Base-by-base conservation (phyloP, 306 rosid genomes). In the Acacia confusa region DNA sequence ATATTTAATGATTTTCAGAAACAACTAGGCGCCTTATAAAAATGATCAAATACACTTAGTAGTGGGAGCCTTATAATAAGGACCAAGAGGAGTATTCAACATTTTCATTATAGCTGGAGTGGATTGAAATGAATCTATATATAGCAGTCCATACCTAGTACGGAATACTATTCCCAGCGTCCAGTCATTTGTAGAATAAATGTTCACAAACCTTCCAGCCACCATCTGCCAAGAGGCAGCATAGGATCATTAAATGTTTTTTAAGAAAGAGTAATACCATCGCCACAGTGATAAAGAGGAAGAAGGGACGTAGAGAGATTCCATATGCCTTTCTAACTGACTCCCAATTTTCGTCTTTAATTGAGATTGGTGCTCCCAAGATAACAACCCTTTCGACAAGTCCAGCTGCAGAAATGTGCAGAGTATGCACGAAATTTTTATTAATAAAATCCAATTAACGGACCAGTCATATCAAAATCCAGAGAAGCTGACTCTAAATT, bases 161-260 rank as follows among this genome's bases (percentile, higher is more conserved):
- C 96, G 92, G 65, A 80, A 89, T 79, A 86, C 57, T 78, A 91
- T 7, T 70, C 93, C 95, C 41, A 91, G 90, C 16, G 85, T 89
- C 93, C 96, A 89, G 40, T 91, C 96, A 77, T 79, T 84, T 25
- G 86, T 70, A 58, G 92, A 82, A 81, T 88, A 92, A 81, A 82
- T 89, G 61, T 89, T 91, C 74, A 92, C 88, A 87, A 92, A 92
- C 80, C 96, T 92, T 80, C 96, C 94, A 2, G 92, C 92, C 72
- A 88, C 96, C 86, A 89, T 88, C 94, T 85, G 87, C 69, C 74
- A 60, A 53, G 67, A n/a, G 44, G 73, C 32, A 64, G 32, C 38
- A 82, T 52, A n/a, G 48, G 15, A 20, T 19, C 76, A 71, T 64
- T 70, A 81, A 74, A 58, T 81, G 41, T 44, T 25, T 60, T 75